phyloP scores from a whole-genome alignment of 2,329 filamentous ascomycete genomes.

The Biscogniauxia sp. region DNA sequence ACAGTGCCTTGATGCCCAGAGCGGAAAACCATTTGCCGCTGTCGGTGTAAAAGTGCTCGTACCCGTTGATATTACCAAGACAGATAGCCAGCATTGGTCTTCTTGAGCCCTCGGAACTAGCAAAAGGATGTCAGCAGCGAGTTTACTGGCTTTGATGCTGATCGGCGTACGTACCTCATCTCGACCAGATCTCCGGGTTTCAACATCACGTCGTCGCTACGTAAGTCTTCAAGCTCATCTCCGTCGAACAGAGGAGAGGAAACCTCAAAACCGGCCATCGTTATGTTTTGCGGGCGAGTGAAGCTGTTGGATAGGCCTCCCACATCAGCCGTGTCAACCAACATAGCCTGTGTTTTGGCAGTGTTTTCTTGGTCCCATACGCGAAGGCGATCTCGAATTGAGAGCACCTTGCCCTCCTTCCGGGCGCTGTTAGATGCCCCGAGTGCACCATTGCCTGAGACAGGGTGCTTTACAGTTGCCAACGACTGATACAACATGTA shows the following conservation, averaged over 20 bases:
- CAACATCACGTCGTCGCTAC: slow-evolving; percentile 32
- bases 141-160: neutral
- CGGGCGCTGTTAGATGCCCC: slow-evolving; percentile 1
- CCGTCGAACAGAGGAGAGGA: slow-evolving; percentile 34
- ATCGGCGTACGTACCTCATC: slow-evolving; percentile 34
- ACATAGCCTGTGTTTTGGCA: slow-evolving; percentile 18
- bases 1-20: slow-evolving; percentile 43
- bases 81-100: slow-evolving; percentile 51
- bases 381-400: slow-evolving; percentile 42
- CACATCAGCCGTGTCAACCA: slow-evolving; percentile 28
- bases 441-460: slow-evolving; percentile 2
- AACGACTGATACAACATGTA: slow-evolving; percentile 17
- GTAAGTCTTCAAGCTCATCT: slow-evolving; percentile 37
- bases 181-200: slow-evolving; percentile 52
- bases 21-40: slow-evolving; percentile 51
- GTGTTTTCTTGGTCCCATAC: slow-evolving; percentile 41
- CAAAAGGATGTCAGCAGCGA: slow-evolving; percentile 11
- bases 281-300: slow-evolving; percentile 35
- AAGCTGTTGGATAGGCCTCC: slow-evolving; percentile 35
- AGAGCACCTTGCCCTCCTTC: slow-evolving; percentile 2
- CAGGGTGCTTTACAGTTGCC: slow-evolving; percentile 27
- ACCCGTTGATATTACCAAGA: slow-evolving; percentile 48
- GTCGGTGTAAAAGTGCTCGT: slow-evolving; percentile 54
- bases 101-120: slow-evolving; percentile 38
- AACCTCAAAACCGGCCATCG: slow-evolving; percentile 29